Conservation (phyloP, 2,329 filamentous ascomycete genomes). For the Rugonectria rugulosa region DNA sequence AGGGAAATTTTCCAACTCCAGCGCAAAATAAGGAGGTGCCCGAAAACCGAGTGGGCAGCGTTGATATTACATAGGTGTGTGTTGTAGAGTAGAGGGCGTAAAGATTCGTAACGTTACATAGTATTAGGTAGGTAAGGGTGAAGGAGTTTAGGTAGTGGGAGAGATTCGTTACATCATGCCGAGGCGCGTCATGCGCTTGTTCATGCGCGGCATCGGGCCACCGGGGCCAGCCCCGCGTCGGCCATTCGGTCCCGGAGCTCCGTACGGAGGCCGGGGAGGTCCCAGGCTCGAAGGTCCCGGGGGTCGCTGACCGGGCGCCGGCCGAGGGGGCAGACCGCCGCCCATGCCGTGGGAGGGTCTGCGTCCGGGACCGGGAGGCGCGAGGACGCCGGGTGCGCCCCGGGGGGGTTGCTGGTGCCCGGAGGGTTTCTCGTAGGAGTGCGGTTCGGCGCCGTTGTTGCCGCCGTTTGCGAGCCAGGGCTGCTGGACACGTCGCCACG, state of each 20-base stretch:
- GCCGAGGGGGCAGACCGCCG: neutral
- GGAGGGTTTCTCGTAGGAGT: slow-evolving; percentile 27
- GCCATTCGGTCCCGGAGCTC: neutral
- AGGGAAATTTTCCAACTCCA: slow-evolving; percentile 27
- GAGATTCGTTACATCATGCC: slow-evolving; percentile 60
- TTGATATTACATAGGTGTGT: neutral
- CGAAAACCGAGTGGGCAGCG: slow-evolving; percentile 12
- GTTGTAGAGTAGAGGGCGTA: slow-evolving; percentile 21
- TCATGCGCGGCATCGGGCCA: slow-evolving; percentile 58
- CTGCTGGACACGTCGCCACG: slow-evolving; percentile 63
- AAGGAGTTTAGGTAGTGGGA: neutral
- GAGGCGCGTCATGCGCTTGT: slow-evolving; percentile 68
- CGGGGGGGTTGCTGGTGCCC: slow-evolving; percentile 18
- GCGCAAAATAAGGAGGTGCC: slow-evolving; percentile 17
- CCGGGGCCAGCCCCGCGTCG: slow-evolving; percentile 44
- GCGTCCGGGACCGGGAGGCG: slow-evolving; percentile 22
- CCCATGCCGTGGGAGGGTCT: slow-evolving; percentile 36
- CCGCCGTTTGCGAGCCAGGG: slow-evolving; percentile 17
- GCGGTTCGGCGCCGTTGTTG: slow-evolving; percentile 10
- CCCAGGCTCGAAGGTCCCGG: slow-evolving; percentile 6
- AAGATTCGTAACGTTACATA: slow-evolving; percentile 25
- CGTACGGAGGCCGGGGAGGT: slow-evolving; percentile 1
- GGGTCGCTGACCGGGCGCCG: neutral
- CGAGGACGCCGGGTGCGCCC: slow-evolving; percentile 15
- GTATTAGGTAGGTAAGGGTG: slow-evolving; percentile 20